Conservation (phyloP, 495 filamentous ascomycete species). For the Aspergillus egyptiacus region DNA sequence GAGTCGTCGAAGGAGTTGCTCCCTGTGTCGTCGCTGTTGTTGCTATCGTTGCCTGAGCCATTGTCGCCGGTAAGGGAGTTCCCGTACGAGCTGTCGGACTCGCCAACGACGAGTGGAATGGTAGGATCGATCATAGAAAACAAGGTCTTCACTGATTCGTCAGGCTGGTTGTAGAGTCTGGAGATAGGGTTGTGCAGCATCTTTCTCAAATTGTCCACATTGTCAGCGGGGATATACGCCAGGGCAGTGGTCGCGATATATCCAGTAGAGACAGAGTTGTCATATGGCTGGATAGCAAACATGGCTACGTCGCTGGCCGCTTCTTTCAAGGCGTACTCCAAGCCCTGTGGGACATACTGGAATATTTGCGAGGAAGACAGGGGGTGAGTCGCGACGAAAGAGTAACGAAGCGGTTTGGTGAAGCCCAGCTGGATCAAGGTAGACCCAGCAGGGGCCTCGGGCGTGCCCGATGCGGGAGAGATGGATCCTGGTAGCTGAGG, state of each 20-base stretch:
- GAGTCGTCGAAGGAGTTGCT: conserved; percentile 29
- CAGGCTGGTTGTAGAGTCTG: conserved; percentile 62
- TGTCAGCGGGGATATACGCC: conserved; percentile 62
- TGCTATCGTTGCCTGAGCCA: conserved; percentile 11
- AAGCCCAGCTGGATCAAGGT: conserved; percentile 81
- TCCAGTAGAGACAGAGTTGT: conserved; percentile 60
- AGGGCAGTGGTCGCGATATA: conserved; percentile 81
- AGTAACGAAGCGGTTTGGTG: conserved; percentile 69
- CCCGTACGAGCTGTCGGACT: conserved; percentile 32
- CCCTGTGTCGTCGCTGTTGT: conserved; percentile 21
- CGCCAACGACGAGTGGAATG: conserved; percentile 67
- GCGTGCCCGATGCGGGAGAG: conserved; percentile 53
- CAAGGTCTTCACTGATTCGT: conserved; percentile 54
- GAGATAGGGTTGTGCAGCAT: conserved; percentile 64
- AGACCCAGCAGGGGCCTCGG: conserved; percentile 52
- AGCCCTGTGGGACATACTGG: conserved; percentile 65
- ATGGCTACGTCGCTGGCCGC: conserved; percentile 51
- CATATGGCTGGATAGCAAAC: conserved; percentile 68
- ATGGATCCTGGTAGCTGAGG: conserved; percentile 68
- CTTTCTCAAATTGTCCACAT: conserved; percentile 55
- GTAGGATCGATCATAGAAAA: conserved; percentile 77
- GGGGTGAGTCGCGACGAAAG: conserved; percentile 64
- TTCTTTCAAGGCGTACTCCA: conserved; percentile 60
- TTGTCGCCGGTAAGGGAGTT: conserved; percentile 21
- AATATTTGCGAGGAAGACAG: conserved; percentile 84